Base-by-base conservation (phyloP, 2,329 filamentous ascomycete species). In the Cylindrodendrum hubeiense region DNA sequence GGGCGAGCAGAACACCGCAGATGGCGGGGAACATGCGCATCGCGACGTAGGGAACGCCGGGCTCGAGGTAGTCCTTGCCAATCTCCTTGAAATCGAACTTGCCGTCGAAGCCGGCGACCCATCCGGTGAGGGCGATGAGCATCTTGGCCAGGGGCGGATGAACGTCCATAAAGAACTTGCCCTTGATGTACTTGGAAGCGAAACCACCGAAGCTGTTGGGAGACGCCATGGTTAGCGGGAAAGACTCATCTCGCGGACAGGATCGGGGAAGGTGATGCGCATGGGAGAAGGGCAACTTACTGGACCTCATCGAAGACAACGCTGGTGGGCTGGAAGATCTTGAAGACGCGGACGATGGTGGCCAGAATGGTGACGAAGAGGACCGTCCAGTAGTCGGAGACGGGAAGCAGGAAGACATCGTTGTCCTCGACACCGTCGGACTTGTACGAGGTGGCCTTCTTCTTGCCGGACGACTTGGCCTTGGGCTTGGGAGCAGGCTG, bases 161-260 rank as follows among this genome's bases (percentile, higher is more conserved):
- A n/a, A 99, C 96, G 79, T 99, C 96, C 96, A 99, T 99, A 82
- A 99, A 99, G 88, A 99, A 99, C 79, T 88, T 92, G 77, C 96
- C 96, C 86, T 99, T 98, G 87, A 99, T 98, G 81, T 99, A 99
- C 82, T 99, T 99, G 74, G 93, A 94, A 70, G 96, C 96, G 79
- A 99, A 99, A 52, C 96, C 96, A 79, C 96, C 96, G 80, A 99
- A 99, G 83, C 94, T 97, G 76, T 70, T 68, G 46, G 46, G 46
- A 52, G 52, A n/a, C 37, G 5, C 21, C 30, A 44, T n/a, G 15
- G 63, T 73, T 66, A 74, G 72, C 57, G 34, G 44, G 60, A 44
- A 52, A 33, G 26, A 28, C 28, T 39, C 30, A 26, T 26, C 24
- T 47, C 33, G 54, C n/a, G 28, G 49, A 17, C 49, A 12, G 17